Percentiles rank a stretch among this genome's conserved stretches.
Evolutionary conservation across 2,329 filamentous ascomycete species (phyloP).

Genomic region (Diaporthe velutina): DNA sequence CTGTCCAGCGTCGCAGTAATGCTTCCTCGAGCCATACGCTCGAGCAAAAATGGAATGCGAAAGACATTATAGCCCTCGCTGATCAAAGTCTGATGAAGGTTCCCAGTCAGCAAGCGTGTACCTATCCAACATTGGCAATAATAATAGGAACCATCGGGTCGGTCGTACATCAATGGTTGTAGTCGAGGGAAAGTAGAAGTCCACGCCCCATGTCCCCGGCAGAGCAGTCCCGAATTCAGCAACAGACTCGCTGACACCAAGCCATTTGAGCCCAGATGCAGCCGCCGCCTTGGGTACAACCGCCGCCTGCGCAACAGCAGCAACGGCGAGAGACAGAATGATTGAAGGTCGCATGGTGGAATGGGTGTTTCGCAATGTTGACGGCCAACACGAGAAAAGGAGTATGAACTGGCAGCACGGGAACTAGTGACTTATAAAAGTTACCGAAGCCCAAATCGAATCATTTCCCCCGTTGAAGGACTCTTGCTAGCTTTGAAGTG

Average conservation of each 20-base stretch:
- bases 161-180: constrained; percentile 53
- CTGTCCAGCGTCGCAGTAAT: constrained; percentile 57
- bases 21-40: constrained; percentile 63
- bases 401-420: background rate
- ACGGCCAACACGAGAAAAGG: too few species aligned
- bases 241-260: constrained; percentile 59
- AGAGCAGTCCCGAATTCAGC: constrained; percentile 73
- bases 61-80: constrained; percentile 68
- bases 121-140: too few species aligned
- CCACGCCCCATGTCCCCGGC: constrained; percentile 67
- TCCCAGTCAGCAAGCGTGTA: background rate
- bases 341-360: background rate
- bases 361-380: background rate
- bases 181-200: constrained; percentile 72
- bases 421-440: background rate
- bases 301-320: constrained; percentile 32
- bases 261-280: constrained; percentile 41
- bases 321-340: background rate
- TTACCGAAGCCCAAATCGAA: background rate
- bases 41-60: constrained; percentile 70
- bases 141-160: too few species aligned
- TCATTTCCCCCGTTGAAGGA: background rate
- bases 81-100: constrained; percentile 56
- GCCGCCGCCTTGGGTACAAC: constrained; percentile 12
- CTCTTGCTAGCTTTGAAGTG: background rate